Percentiles rank a stretch among this genome's conserved stretches.
These are phyloP conservation scores for Phytophthora podocarpi DNA, from an alignment of 352 stramenopile genomes.

Conservation along the genomic window DNA sequence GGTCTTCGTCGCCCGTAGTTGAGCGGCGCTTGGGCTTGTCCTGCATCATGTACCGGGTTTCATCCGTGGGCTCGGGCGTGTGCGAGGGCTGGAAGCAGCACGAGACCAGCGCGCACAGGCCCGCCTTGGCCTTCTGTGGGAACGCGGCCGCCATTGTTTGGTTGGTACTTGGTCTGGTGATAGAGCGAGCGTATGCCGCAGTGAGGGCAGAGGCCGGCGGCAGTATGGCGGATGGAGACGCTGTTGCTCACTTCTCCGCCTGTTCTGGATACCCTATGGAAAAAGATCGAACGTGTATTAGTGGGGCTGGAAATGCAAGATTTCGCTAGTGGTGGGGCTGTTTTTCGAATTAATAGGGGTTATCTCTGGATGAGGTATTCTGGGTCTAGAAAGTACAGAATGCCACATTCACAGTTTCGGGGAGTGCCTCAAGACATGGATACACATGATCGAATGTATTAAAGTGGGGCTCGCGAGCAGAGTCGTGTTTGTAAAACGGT, in stretches of 20 bases:
- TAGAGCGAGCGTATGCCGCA: not conserved
- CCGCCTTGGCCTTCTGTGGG: conserved; percentile 33
- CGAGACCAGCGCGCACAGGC: conserved; percentile 51
- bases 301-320: no score
- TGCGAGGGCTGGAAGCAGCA: conserved; percentile 66
- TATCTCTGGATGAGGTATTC: no score
- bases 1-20: conserved; percentile 4
- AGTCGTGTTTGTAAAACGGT: no score
- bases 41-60: conserved; percentile 47
- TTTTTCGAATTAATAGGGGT: no score
- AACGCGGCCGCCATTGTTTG: conserved; percentile 15
- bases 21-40: conserved; percentile 24
- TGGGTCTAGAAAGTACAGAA: no score
- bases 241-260: not conserved
- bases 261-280: conserved; percentile 12
- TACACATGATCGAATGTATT: no score
- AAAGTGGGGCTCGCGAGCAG: no score
- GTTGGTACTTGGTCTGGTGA: not conserved
- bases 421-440: no score
- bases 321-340: no score
- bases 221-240: not conserved
- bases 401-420: no score
- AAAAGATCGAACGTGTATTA: conserved; percentile 24
- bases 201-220: not conserved
- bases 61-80: conserved; percentile 28